phyloP scores from a whole-genome alignment of 257 asterid species.

The Craterostigma plantagineum region DNA sequence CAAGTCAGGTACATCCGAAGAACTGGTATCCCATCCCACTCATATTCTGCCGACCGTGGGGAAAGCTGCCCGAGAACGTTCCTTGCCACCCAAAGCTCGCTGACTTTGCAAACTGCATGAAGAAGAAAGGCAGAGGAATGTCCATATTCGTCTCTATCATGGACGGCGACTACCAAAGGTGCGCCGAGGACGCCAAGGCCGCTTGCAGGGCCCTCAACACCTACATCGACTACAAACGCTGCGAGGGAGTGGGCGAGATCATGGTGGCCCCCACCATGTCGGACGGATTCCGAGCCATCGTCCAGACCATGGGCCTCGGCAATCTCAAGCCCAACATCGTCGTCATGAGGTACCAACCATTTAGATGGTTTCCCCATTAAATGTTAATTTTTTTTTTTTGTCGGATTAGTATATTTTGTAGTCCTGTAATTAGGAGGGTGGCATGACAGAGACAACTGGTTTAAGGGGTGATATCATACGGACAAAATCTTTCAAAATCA shows the following conservation, averaged over 20 bases:
- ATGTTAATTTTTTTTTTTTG: no score
- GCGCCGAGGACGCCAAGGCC: constrained; percentile 85
- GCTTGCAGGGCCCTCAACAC: constrained; percentile 83
- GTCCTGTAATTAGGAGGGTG: no score
- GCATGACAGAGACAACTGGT: no score
- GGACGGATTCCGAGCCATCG: constrained; percentile 85
- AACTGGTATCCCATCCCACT: constrained; percentile 99
- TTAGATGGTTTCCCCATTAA: no score
- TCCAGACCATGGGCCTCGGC: constrained; percentile 97
- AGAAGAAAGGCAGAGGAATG: constrained; percentile 98
- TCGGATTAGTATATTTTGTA: no score
- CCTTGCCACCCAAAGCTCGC: constrained; percentile 99
- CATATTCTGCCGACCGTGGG: constrained; percentile 97
- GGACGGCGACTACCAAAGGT: constrained; percentile 85
- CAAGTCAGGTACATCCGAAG: constrained; percentile 90
- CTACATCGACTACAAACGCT: constrained; percentile 74
- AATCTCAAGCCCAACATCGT: constrained; percentile 90
- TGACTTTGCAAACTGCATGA: constrained; percentile 90
- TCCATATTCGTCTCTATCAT: constrained; percentile 84
- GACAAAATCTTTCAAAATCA: no score
- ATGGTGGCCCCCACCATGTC: constrained; percentile 92
- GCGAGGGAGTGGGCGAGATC: constrained; percentile 99
- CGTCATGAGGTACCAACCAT: constrained; percentile 64
- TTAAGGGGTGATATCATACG: no score
- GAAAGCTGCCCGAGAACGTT: constrained; percentile 86